Evolutionary conservation across 768 basidiomycete species (phyloP).

Genomic region (Russula sp.): DNA sequence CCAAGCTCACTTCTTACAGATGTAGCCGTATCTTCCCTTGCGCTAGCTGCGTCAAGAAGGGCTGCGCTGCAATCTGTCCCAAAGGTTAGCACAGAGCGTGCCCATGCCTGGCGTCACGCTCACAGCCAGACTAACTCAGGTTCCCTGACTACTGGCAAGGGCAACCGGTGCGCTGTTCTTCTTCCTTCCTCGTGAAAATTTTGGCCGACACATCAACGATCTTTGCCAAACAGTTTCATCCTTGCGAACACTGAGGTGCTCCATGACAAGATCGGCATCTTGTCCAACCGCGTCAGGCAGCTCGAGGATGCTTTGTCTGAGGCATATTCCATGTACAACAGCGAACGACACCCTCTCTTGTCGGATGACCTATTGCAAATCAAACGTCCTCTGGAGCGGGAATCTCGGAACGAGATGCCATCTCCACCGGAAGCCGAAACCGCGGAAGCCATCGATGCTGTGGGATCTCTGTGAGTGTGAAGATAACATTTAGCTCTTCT

Average conservation of each 20-base stretch:
- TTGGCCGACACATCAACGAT: conserved; percentile 15
- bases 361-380: conserved; percentile 54
- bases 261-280: conserved; percentile 57
- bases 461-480: conserved; percentile 50
- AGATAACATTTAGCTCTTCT: background rate
- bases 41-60: conserved; percentile 33
- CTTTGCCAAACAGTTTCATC: conserved; percentile 42
- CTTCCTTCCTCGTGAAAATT: background rate
- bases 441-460: conserved; percentile 51
- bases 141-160: conserved; percentile 65
- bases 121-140: conserved; percentile 32
- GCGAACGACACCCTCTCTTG: conserved; percentile 50
- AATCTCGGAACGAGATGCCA: conserved; percentile 35
- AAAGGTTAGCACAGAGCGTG: conserved; percentile 36
- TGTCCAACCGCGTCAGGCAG: conserved; percentile 54
- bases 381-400: conserved; percentile 60
- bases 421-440: conserved; percentile 35
- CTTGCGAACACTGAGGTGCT: conserved; percentile 63
- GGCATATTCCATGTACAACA: conserved; percentile 42
- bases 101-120: background rate
- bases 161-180: conserved; percentile 45
- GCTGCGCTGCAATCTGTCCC: conserved; percentile 54
- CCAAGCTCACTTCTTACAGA: conserved; percentile 28
- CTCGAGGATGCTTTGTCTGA: conserved; percentile 61
- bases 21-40: conserved; percentile 63